These are phyloP conservation scores for Volvox carteri DNA, from an alignment of 163 green algal species.

Conservation along the genomic window DNA sequence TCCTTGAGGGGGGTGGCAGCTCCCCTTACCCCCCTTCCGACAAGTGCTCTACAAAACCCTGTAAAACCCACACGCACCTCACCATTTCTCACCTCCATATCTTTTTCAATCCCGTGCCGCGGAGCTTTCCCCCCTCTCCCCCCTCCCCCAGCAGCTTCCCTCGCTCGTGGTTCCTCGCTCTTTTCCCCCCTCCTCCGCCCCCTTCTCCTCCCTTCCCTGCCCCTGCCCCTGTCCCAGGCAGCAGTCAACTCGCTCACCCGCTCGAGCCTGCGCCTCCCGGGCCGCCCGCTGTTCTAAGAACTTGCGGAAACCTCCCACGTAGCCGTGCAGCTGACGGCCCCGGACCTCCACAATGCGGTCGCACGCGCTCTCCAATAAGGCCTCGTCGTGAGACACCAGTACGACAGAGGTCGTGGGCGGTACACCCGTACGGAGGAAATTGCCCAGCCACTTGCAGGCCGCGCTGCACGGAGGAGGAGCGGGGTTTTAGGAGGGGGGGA, in stretches of 20 bases:
- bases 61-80: background rate
- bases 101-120: background rate
- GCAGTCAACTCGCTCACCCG: constrained; percentile 41
- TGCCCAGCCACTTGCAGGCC: constrained; percentile 77
- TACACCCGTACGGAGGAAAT: constrained; percentile 69
- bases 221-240: no score
- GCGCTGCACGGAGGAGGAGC: constrained; percentile 24
- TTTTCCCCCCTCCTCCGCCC: no score
- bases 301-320: constrained; percentile 74
- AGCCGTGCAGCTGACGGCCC: constrained; percentile 76
- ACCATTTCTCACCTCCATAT: background rate
- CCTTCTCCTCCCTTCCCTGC: no score
- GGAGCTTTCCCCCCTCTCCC: background rate
- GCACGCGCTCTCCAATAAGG: constrained; percentile 77
- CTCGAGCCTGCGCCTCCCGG: constrained; percentile 66
- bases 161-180: no score
- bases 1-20: background rate
- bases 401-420: constrained; percentile 38
- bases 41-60: background rate
- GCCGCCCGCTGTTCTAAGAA: constrained; percentile 78
- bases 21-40: background rate
- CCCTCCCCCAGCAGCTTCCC: no score
- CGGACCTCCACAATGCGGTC: constrained; percentile 82
- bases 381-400: constrained; percentile 86
- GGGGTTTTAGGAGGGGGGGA: background rate